Conservation (phyloP, 306 rosid species). For the Casuarina cunninghamiana region DNA sequence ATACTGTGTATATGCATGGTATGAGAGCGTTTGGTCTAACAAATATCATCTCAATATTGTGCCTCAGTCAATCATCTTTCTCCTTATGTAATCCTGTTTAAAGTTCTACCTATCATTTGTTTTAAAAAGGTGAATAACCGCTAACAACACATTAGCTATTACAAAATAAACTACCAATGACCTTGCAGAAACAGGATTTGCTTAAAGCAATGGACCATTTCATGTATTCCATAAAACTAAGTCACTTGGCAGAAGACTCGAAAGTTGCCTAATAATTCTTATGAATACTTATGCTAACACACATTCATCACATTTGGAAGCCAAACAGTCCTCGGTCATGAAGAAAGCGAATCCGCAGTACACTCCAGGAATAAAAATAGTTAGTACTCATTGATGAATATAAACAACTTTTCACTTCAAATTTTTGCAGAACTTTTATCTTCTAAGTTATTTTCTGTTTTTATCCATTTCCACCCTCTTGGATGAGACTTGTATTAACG, state of each 20-base stretch:
- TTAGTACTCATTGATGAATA: slow-evolving; percentile 20
- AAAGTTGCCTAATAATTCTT: neutral
- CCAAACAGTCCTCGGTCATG: slow-evolving; percentile 5
- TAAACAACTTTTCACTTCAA: slow-evolving; percentile 4
- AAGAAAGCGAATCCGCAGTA: neutral
- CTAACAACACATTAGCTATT: neutral
- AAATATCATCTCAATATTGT: neutral
- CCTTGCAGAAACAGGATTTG: neutral
- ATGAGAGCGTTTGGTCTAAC: no score
- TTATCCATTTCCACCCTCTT: neutral
- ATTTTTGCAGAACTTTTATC: slow-evolving; percentile 8
- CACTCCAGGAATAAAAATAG: slow-evolving; percentile 8
- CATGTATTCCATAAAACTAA: neutral
- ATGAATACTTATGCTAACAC: neutral
- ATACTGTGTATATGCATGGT: neutral
- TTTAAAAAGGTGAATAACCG: neutral
- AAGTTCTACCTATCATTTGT: neutral
- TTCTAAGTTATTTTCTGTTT: slow-evolving; percentile 1
- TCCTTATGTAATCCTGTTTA: neutral
- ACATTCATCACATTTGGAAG: neutral
- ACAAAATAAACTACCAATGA: neutral
- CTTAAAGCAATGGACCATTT: neutral
- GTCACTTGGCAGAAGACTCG: neutral
- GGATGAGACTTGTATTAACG: slow-evolving; percentile 21
- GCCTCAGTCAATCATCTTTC: neutral